Conservation (phyloP, 2,329 filamentous ascomycete species). For the Aureobasidium sp. region DNA sequence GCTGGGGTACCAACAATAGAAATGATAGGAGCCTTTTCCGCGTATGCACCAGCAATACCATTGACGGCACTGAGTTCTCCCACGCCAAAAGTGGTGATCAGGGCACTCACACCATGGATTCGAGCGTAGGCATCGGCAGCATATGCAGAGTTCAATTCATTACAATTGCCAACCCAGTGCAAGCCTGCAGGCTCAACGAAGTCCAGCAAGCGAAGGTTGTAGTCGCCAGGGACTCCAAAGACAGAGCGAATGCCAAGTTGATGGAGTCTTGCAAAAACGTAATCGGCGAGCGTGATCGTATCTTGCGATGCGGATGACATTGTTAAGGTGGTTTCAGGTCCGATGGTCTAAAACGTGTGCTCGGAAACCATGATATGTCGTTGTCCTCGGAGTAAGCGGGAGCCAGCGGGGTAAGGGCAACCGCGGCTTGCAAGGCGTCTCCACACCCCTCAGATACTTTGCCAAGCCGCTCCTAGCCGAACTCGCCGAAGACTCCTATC, state of each 20-base stretch:
- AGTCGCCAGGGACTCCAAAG: slow-evolving; percentile 39
- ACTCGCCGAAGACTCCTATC: slow-evolving; percentile 6
- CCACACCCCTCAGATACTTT: background rate
- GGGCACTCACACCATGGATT: slow-evolving; percentile 9
- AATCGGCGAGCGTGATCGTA: slow-evolving; percentile 17
- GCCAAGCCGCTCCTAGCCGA: slow-evolving; percentile 3
- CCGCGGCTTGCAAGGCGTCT: background rate
- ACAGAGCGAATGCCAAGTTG: slow-evolving; percentile 36
- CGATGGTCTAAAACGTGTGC: background rate
- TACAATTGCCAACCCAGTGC: slow-evolving; percentile 52
- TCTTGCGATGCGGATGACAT: background rate
- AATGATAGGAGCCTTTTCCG: slow-evolving; percentile 38
- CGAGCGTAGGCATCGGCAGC: slow-evolving; percentile 19
- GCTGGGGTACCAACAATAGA: slow-evolving; percentile 40
- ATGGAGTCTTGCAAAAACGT: slow-evolving; percentile 32
- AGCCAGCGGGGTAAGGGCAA: background rate
- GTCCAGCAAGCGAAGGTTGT: slow-evolving; percentile 37
- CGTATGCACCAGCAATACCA: slow-evolving; percentile 38
- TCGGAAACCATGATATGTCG: background rate
- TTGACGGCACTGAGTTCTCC: slow-evolving; percentile 41
- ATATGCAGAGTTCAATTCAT: slow-evolving; percentile 49
- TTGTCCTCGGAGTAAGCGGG: slow-evolving; percentile 1
- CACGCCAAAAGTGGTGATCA: slow-evolving; percentile 40
- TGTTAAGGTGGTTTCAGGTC: background rate
- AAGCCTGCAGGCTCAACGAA: slow-evolving; percentile 47